phyloP scores from a whole-genome alignment of 176 grass and related monocot genomes.

The Melocanna baccifera region DNA sequence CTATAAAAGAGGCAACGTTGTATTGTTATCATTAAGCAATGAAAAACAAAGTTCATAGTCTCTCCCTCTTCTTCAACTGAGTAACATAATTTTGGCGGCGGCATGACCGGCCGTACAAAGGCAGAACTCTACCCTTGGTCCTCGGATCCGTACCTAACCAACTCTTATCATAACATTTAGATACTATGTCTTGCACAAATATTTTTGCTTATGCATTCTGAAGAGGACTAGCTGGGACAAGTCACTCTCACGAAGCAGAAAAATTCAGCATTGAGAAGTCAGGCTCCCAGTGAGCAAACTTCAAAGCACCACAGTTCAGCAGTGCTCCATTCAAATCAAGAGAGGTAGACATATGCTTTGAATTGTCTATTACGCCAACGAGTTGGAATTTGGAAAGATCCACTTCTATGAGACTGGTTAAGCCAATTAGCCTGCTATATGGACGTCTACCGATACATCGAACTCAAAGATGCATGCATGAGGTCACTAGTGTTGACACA shows the following conservation, averaged over 20 bases:
- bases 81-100: too few species aligned
- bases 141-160: too few species aligned
- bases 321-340: not conserved
- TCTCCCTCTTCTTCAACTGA: too few species aligned
- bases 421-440: not conserved
- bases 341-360: not conserved
- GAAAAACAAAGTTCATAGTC: too few species aligned
- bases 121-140: too few species aligned
- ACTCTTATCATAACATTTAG: not conserved
- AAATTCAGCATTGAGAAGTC: not conserved
- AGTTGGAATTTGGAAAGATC: not conserved
- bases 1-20: too few species aligned
- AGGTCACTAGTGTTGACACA: not conserved
- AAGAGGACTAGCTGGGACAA: not conserved
- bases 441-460: not conserved
- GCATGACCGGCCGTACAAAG: too few species aligned
- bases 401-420: not conserved
- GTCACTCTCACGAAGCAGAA: constrained; percentile 10
- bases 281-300: not conserved
- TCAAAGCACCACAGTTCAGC: not conserved
- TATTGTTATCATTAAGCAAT: too few species aligned
- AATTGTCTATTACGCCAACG: not conserved
- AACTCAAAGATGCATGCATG: not conserved
- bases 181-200: not conserved
- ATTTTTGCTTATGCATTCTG: not conserved